Conservation (phyloP, 768 basidiomycete species). For the Podaxis pistillaris region DNA sequence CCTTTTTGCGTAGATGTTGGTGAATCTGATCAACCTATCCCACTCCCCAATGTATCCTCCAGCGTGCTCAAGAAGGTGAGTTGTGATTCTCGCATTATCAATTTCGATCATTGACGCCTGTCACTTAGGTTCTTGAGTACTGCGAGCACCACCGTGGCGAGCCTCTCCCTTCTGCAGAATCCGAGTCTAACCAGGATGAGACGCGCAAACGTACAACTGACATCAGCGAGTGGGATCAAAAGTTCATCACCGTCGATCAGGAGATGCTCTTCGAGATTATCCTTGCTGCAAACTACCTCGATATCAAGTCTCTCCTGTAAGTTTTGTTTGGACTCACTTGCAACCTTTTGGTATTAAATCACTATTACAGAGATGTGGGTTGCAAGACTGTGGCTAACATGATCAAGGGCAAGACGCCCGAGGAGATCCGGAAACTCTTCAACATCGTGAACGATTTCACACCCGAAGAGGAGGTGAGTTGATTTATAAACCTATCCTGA, state of each 20-base stretch:
- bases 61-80: constrained; percentile 89
- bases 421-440: constrained; percentile 98
- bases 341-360: not conserved
- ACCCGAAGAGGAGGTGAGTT: constrained; percentile 91
- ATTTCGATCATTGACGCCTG: constrained; percentile 14
- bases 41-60: constrained; percentile 91
- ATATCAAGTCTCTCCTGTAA: constrained; percentile 97
- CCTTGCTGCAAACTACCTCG: constrained; percentile 98
- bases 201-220: constrained; percentile 97
- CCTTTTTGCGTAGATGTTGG: constrained; percentile 68
- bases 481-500: constrained; percentile 11
- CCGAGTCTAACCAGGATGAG: constrained; percentile 85
- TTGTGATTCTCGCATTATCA: constrained; percentile 14
- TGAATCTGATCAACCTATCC: constrained; percentile 92
- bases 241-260: constrained; percentile 98
- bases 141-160: constrained; percentile 99
- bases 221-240: constrained; percentile 99
- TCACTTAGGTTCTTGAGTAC: constrained; percentile 89
- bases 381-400: constrained; percentile 99
- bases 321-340: constrained; percentile 29
- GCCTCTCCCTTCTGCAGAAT: constrained; percentile 85
- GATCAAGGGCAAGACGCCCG: constrained; percentile 99
- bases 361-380: constrained; percentile 76
- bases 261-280: constrained; percentile 99
- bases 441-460: constrained; percentile 99